Percentiles rank a stretch among this genome's conserved stretches.
Conservation (phyloP, 495 filamentous ascomycete species). For the Penicillium tannophilum region DNA sequence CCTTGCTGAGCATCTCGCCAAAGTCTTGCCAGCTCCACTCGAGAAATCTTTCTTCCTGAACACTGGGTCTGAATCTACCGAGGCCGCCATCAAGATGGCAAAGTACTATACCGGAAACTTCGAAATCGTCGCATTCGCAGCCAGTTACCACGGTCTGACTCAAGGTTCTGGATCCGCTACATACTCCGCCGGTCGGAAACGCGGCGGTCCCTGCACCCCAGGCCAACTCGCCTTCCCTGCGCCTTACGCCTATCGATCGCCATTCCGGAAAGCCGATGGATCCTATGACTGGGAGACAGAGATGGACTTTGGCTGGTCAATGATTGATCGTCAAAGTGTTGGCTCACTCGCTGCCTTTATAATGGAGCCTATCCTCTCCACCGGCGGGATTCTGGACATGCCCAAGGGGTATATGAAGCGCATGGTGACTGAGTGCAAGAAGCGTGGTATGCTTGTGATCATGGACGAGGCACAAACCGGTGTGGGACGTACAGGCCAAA, state of each 20-base stretch:
- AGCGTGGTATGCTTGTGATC: slow-evolving; percentile 51
- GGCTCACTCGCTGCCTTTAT: slow-evolving; percentile 59
- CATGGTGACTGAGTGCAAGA: slow-evolving; percentile 45
- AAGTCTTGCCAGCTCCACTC: slow-evolving; percentile 45
- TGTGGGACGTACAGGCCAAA: slow-evolving; percentile 47
- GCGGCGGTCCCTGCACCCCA: slow-evolving; percentile 37
- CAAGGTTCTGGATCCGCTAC: slow-evolving; percentile 44
- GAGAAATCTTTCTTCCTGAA: slow-evolving; percentile 57
- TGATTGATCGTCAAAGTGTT: slow-evolving; percentile 53
- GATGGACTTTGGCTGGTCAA: slow-evolving; percentile 54
- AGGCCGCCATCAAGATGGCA: slow-evolving; percentile 58
- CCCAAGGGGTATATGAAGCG: slow-evolving; percentile 44
- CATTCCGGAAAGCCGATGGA: slow-evolving; percentile 51
- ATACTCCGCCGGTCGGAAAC: slow-evolving; percentile 50
- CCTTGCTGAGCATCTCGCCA: slow-evolving; percentile 46
- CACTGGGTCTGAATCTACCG: slow-evolving; percentile 57
- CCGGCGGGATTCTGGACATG: slow-evolving; percentile 52
- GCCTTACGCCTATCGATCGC: slow-evolving; percentile 56
- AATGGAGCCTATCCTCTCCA: slow-evolving; percentile 55
- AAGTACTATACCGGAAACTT: slow-evolving; percentile 59
- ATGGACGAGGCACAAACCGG: slow-evolving; percentile 56
- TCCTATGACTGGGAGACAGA: slow-evolving; percentile 60
- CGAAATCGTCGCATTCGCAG: slow-evolving; percentile 56
- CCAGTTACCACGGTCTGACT: slow-evolving; percentile 57
- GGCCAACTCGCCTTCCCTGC: slow-evolving; percentile 51